A percentile compares a stretch with the other conserved stretches of the same genome.
phyloP scores from a whole-genome alignment of 2,329 filamentous ascomycete species.

The Teratosphaeria pseudoeucalypti region DNA sequence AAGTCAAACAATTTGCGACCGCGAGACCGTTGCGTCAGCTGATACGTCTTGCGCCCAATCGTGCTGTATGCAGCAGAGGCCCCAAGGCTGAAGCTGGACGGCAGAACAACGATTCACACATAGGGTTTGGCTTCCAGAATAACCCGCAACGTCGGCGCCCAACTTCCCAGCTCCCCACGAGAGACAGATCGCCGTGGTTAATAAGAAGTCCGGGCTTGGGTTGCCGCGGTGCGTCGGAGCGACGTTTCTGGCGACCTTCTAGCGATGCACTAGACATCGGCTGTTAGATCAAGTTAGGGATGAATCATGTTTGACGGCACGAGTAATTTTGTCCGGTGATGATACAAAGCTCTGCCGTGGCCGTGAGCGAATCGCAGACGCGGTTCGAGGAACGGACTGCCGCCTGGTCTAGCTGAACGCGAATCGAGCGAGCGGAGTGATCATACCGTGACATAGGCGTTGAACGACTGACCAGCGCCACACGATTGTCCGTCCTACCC shows the following conservation, averaged over 20 bases:
- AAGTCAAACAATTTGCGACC: background rate
- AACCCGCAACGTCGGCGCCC: background rate
- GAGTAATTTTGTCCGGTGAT: background rate
- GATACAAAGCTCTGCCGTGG: background rate
- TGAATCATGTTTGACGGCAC: background rate
- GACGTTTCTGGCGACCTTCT: background rate
- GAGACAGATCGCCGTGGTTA: background rate
- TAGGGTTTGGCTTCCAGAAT: background rate
- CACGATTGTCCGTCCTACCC: background rate
- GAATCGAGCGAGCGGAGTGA: background rate
- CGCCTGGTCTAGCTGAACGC: background rate
- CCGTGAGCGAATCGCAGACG: background rate
- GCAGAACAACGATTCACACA: background rate
- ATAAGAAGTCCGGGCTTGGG: background rate
- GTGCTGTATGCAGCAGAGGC: background rate
- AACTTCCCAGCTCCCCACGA: background rate
- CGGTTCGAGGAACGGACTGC: background rate
- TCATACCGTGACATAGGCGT: background rate
- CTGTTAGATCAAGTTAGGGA: background rate
- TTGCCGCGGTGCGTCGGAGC: background rate
- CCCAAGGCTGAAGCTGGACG: background rate
- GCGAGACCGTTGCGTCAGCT: background rate
- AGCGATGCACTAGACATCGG: background rate
- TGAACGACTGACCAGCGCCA: background rate
- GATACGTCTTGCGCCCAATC: background rate